These are phyloP conservation scores for Penicillium sp. DNA, from an alignment of 2,329 filamentous ascomycete genomes.

Conservation along the genomic window DNA sequence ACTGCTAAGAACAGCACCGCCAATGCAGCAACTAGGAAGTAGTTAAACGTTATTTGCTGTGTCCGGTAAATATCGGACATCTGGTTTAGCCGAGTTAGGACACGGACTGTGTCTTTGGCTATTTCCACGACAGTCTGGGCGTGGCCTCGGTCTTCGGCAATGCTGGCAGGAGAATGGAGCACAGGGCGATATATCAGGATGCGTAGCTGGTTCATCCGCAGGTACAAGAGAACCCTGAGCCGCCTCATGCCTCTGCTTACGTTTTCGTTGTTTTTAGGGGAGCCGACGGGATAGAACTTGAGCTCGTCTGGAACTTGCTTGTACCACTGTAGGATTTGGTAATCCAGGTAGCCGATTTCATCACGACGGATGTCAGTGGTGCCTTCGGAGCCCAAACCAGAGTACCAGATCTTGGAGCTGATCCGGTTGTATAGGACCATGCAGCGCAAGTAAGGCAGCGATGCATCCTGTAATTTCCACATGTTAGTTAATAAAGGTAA, in stretches of 20 bases:
- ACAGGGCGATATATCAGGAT: constrained; percentile 83
- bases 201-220: constrained; percentile 81
- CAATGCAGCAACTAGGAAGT: constrained; percentile 56
- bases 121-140: constrained; percentile 62
- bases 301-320: constrained; percentile 58
- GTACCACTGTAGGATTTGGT: constrained; percentile 80
- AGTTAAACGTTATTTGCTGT: constrained; percentile 59
- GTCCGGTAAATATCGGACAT: constrained; percentile 55
- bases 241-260: constrained; percentile 61
- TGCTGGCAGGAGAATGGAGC: constrained; percentile 73
- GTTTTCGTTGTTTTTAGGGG: constrained; percentile 40
- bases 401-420: constrained; percentile 76
- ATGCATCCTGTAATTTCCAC: constrained; percentile 29
- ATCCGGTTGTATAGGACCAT: constrained; percentile 81
- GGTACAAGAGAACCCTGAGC: constrained; percentile 71
- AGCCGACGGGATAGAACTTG: constrained; percentile 52
- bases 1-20: constrained; percentile 58
- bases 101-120: constrained; percentile 56
- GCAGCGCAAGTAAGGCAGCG: constrained; percentile 62
- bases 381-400: constrained; percentile 62
- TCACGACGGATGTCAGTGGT: constrained; percentile 58
- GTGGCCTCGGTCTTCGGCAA: constrained; percentile 63
- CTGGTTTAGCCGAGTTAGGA: constrained; percentile 54
- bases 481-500: neutral
- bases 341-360: constrained; percentile 72